Conservation (phyloP, 352 stramenopile genomes). For the Lagenidium sp. region DNA sequence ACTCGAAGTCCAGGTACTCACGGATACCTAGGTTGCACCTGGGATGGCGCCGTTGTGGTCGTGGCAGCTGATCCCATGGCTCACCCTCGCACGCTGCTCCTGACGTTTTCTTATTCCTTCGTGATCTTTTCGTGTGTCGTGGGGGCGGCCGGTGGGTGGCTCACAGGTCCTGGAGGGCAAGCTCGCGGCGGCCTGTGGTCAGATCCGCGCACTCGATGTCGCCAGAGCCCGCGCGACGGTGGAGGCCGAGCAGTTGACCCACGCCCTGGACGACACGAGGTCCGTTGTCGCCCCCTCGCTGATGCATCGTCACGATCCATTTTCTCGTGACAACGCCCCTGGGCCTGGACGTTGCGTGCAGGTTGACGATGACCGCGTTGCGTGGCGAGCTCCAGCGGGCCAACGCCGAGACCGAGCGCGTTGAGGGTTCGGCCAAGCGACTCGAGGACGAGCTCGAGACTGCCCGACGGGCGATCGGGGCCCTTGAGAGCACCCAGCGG, state of each 20-base stretch:
- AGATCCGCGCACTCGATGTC: conserved; percentile 31
- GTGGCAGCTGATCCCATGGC: too few relatives aligned
- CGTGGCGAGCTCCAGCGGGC: conserved; percentile 13
- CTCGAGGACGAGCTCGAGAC: conserved; percentile 20
- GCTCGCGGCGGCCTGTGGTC: conserved; percentile 16
- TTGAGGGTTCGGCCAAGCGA: not conserved
- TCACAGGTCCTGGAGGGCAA: conserved; percentile 21
- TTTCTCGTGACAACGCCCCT: too few relatives aligned
- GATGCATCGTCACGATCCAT: too few relatives aligned
- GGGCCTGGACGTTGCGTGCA: not conserved
- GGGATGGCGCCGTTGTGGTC: too few relatives aligned
- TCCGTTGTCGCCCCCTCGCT: conserved; percentile 2
- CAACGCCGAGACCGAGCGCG: conserved; percentile 11
- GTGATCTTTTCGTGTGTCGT: too few relatives aligned
- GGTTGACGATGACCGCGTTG: too few relatives aligned
- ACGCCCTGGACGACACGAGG: conserved; percentile 19
- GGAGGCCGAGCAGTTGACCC: conserved; percentile 21
- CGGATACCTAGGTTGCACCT: too few relatives aligned
- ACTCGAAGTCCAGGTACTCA: conserved; percentile 18
- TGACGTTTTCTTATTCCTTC: not conserved
- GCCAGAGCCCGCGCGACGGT: conserved; percentile 21
- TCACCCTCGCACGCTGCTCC: not conserved
- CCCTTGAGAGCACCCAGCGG: conserved; percentile 2
- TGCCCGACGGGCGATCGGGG: conserved; percentile 1
- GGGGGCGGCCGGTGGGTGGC: not conserved